Evolutionary conservation across 2,329 filamentous ascomycete species (phyloP).

Genomic region (Exserohilum rostratum): DNA sequence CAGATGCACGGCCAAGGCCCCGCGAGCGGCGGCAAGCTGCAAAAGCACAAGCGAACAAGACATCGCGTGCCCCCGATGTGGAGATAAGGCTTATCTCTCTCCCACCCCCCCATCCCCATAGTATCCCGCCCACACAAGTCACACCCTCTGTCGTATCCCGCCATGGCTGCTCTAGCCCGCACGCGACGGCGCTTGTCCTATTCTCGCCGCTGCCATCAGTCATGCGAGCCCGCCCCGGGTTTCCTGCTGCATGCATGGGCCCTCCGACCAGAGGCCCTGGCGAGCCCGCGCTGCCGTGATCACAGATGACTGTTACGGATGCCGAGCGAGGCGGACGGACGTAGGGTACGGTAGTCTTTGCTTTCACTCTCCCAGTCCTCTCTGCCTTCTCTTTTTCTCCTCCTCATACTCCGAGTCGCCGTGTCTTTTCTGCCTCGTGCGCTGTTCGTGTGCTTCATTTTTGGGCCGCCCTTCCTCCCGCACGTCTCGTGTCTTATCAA

Average conservation of each 20-base stretch:
- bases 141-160: constrained; percentile 17
- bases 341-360: no score
- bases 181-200: constrained; percentile 20
- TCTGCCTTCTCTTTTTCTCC: constrained; percentile 5
- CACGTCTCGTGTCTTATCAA: constrained; percentile 15
- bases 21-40: constrained; percentile 29
- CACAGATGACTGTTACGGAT: constrained; percentile 23
- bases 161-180: constrained; percentile 24
- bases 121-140: constrained; percentile 20
- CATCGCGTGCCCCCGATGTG: constrained; percentile 9
- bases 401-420: constrained; percentile 2
- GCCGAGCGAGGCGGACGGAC: no score
- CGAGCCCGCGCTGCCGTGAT: constrained; percentile 5
- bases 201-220: constrained; percentile 19
- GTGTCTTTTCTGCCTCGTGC: background rate
- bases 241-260: constrained; percentile 24
- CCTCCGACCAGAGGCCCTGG: constrained; percentile 15
- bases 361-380: background rate
- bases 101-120: constrained; percentile 4
- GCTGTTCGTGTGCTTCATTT: constrained; percentile 6
- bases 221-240: constrained; percentile 31
- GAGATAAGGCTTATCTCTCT: constrained; percentile 28
- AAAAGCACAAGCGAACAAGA: background rate
- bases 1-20: constrained; percentile 21
- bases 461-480: background rate